Evolutionary conservation across 1,284 basidiomycete genomes (phyloP).

Genomic region (Hemileia vastatrix): DNA sequence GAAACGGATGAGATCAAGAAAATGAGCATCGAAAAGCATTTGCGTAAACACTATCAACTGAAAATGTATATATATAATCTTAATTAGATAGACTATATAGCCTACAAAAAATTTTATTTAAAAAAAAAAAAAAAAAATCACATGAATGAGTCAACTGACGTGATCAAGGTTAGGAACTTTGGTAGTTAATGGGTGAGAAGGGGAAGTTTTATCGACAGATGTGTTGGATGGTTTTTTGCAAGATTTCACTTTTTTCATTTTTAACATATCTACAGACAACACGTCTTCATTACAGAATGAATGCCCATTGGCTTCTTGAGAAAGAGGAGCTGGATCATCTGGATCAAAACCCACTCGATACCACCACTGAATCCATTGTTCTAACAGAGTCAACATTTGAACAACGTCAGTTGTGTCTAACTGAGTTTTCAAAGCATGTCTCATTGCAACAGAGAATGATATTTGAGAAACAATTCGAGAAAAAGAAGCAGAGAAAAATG

Average conservation of each 20-base stretch:
- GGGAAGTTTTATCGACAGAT: background rate
- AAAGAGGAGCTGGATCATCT: background rate
- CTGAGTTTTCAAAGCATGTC: background rate
- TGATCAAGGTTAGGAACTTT: background rate
- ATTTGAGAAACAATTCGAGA: slow-evolving; percentile 4
- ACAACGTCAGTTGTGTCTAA: slow-evolving; percentile 5
- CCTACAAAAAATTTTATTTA: background rate
- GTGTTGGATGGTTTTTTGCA: background rate
- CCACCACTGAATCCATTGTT: slow-evolving; percentile 18
- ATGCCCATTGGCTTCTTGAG: background rate
- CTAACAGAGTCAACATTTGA: background rate
- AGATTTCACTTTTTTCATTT: background rate
- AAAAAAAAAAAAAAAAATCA: background rate
- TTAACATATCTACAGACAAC: background rate
- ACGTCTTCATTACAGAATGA: background rate
- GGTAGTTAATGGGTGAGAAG: background rate
- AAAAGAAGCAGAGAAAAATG: background rate
- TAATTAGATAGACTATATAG: background rate
- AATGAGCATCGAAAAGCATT: slow-evolving; percentile 9
- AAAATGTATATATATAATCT: background rate
- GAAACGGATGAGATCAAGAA: slow-evolving; percentile 12
- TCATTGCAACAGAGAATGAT: background rate
- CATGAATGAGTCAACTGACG: background rate
- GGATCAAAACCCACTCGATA: background rate
- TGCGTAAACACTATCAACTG: slow-evolving; percentile 7